A percentile compares a stretch with the other conserved stretches of the same genome.
Conservation (phyloP, 495 filamentous ascomycete genomes). For the Talaromyces adpressus region DNA sequence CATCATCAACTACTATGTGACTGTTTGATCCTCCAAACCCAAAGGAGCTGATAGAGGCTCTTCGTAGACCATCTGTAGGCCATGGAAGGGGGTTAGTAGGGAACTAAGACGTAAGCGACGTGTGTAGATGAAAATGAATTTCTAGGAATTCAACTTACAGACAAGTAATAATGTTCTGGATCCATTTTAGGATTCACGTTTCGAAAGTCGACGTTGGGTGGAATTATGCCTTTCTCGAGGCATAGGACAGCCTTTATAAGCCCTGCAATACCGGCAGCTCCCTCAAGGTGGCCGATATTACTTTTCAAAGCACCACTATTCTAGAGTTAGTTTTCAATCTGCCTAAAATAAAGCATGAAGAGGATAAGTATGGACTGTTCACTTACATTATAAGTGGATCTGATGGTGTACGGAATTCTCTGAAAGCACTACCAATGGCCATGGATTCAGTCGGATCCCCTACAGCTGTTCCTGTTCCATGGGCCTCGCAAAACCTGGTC, state of each 20-base stretch:
- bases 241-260: slow-evolving; percentile 28
- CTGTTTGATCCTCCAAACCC: slow-evolving; percentile 35
- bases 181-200: slow-evolving; percentile 21
- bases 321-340: too few relatives aligned
- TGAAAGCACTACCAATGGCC: too few relatives aligned
- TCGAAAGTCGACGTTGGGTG: slow-evolving; percentile 22
- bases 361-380: too few relatives aligned
- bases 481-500: too few relatives aligned
- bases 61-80: slow-evolving; percentile 11
- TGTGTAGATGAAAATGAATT: too few relatives aligned
- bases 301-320: slow-evolving; percentile 29
- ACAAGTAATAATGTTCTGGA: neutral
- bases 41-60: slow-evolving; percentile 14
- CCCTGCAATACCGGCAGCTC: slow-evolving; percentile 24
- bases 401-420: too few relatives aligned
- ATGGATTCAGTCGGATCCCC: too few relatives aligned
- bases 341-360: too few relatives aligned
- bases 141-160: too few relatives aligned
- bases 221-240: slow-evolving; percentile 23
- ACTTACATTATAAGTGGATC: too few relatives aligned
- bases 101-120: too few relatives aligned
- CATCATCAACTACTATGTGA: slow-evolving; percentile 33
- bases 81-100: neutral
- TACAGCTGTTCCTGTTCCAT: too few relatives aligned
- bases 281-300: slow-evolving; percentile 36